Evolutionary conservation across 495 filamentous ascomycete species (phyloP), one percentile per base, ranked within the genome.

Genomic region (Delitschia confertaspora): DNA sequence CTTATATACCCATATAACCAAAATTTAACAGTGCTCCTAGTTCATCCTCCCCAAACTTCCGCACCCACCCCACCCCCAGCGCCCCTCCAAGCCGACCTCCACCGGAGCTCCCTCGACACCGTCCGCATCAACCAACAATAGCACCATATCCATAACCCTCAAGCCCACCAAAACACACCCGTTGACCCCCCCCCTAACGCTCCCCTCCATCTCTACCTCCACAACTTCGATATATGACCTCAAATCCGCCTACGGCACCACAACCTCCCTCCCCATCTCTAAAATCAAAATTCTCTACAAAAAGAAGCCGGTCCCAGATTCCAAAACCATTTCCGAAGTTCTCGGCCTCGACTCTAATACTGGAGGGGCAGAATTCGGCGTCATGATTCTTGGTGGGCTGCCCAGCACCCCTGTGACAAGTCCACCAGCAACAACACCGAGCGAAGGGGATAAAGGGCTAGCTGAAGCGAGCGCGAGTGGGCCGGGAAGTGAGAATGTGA

Each of bases 321-420:
- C 69, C 23, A 83, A 83, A 64, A 69, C 73, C 6, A 51, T 87
- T 1, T 66, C 64, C 38, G 81, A 83, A 25, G 23, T 56, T n/a
- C 34, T 84, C 3, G 57, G 72, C 0, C 60, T 55, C 0, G 66
- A 64, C 4, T 65, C 49, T 2, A 61, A 51, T 8, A 61, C 57
- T 8, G 51, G 65, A 45, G 40, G 66, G 35, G 66, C 38, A 61
- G 85, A 91, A 66, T 76, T 96, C 40, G 75, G 73, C 0, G 71
- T 93, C 21, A 95, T 98, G 91, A 68, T 94, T 18, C 80, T 96
- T 53, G 85, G 82, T 11, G 78, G 76, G 7, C 76, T 69, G 14
- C 69, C 69, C 22, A 51, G 55, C 30, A 46, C 47, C 16, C 37
- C 53, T 49, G 61, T 34, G 41, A 14, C 58, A 40, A 49, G 53